Evolutionary conservation across 805 yeast genomes (phyloP), one percentile per base, ranked within the genome.

Genomic region (Debaryomyces hansenii): DNA sequence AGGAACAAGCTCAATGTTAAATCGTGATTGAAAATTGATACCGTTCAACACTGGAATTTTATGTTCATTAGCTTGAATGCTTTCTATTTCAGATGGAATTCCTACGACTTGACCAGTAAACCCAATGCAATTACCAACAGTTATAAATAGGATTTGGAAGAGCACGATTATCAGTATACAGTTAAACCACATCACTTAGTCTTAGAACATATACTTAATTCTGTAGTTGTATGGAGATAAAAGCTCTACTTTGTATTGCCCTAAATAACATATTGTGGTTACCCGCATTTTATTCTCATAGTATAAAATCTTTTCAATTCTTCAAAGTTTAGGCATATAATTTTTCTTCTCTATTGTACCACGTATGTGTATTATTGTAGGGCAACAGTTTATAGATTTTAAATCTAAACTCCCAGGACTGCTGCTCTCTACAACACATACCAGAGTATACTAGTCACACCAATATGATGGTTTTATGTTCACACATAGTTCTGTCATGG

Each of bases 361-460:
- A 50, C 56, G 77, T 57, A 70, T 70, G 73, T 63, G 76, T 73
- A 73, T 73, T 73, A 73, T 73, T 73, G 78, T 73, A 72, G 78
- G 73, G 78, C 69, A 61, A 53, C 69, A 57, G 56, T 60, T 63
- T 58, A 35, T 21, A 52, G 56, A 55, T 51, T 33, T 40, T n/a
- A 14, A 41, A 42, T 46, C 58, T 53, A 53, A 49, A 47, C 44
- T 43, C 56, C 68, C 60, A 72, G 69, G 68, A 53, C 58, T 63
- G 67, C 57, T 61, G 70, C 78, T 73, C 78, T 72, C 78, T 73
- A 73, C 78, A 73, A 73, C 75, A 60, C 73, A 69, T 70, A 56
- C 77, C 56, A 73, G 68, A 73, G 75, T 60, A 62, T 46, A 70
- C 76, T 69, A 66, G 67, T 61, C 63, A 46, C 47, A 43, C 48